Percentiles rank a stretch among this genome's conserved stretches.
Conservation (phyloP, 2,329 filamentous ascomycete species). For the Chaetothyriales sp. region DNA sequence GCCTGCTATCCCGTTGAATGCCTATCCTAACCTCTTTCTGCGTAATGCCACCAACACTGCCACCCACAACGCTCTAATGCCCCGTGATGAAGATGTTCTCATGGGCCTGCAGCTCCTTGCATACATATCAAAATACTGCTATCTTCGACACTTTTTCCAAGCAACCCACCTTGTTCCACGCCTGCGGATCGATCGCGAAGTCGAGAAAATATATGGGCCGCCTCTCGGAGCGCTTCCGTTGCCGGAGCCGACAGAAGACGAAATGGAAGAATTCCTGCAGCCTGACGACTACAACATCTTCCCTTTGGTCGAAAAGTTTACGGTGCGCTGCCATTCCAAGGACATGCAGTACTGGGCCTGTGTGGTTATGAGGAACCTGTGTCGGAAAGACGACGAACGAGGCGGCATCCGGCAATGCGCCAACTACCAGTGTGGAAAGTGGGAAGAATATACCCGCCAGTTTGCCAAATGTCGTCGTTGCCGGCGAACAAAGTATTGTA, state of each 20-base stretch:
- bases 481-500: conserved; percentile 95
- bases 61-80: conserved; percentile 76
- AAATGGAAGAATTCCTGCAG: conserved; percentile 74
- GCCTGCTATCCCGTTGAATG: conserved; percentile 54
- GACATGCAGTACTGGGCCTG: conserved; percentile 99
- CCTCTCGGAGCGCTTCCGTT: conserved; percentile 28
- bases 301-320: conserved; percentile 95
- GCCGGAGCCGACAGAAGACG: conserved; percentile 41
- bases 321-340: conserved; percentile 80
- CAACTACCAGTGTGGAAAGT: conserved; percentile 95
- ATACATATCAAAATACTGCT: conserved; percentile 98
- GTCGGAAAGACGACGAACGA: conserved; percentile 87
- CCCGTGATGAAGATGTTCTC: conserved; percentile 88
- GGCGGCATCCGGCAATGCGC: conserved; percentile 94
- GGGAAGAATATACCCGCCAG: conserved; percentile 91
- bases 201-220: conserved; percentile 63
- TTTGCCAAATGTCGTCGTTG: conserved; percentile 97
- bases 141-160: conserved; percentile 88
- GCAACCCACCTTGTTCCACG: conserved; percentile 83
- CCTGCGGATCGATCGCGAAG: conserved; percentile 75
- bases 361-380: conserved; percentile 96
- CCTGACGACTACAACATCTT: conserved; percentile 98
- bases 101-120: conserved; percentile 95
- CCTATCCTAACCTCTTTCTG: conserved; percentile 66
- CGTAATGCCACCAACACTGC: conserved; percentile 52